A percentile compares a stretch with the other conserved stretches of the same genome.
Conservation (phyloP, 2,329 filamentous ascomycete species). For the Xylogone sp. region DNA sequence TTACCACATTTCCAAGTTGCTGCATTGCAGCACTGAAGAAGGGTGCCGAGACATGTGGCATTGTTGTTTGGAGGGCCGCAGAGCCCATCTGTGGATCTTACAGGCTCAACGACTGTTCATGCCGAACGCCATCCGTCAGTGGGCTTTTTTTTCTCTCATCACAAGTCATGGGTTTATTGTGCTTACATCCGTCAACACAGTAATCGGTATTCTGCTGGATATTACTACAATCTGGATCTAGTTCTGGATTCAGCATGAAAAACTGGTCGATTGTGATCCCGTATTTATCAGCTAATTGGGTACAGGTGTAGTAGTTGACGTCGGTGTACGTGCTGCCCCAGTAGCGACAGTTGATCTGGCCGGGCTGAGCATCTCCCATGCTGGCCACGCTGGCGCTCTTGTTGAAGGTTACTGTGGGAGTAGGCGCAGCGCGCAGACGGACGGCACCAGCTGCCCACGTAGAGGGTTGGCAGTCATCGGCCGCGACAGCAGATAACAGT, state of each 20-base stretch:
- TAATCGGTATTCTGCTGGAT: conserved; percentile 26
- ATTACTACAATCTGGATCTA: conserved; percentile 24
- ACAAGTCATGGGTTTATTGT: not conserved
- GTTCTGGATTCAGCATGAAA: conserved; percentile 24
- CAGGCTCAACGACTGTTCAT: conserved; percentile 22
- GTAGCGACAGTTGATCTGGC: conserved; percentile 21
- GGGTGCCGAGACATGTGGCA: conserved; percentile 28
- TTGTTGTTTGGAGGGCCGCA: conserved; percentile 29
- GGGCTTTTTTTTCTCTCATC: not conserved
- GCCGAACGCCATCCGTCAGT: not conserved
- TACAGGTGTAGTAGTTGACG: conserved; percentile 26
- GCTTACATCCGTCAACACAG: conserved; percentile 28
- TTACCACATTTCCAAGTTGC: conserved; percentile 29
- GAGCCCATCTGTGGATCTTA: conserved; percentile 21
- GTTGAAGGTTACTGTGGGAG: not conserved
- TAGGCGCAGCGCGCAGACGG: not conserved
- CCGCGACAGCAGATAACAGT: not conserved
- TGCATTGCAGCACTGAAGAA: conserved; percentile 29
- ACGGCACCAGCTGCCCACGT: not conserved
- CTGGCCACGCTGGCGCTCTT: not conserved
- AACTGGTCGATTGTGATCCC: conserved; percentile 20
- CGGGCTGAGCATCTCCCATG: conserved; percentile 7
- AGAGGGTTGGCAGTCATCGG: not conserved
- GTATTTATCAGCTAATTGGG: conserved; percentile 16
- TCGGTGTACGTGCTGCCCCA: conserved; percentile 5